Evolutionary conservation across 1,284 basidiomycete genomes (phyloP).

Genomic region (Microbotryum silenes-acaulis): DNA sequence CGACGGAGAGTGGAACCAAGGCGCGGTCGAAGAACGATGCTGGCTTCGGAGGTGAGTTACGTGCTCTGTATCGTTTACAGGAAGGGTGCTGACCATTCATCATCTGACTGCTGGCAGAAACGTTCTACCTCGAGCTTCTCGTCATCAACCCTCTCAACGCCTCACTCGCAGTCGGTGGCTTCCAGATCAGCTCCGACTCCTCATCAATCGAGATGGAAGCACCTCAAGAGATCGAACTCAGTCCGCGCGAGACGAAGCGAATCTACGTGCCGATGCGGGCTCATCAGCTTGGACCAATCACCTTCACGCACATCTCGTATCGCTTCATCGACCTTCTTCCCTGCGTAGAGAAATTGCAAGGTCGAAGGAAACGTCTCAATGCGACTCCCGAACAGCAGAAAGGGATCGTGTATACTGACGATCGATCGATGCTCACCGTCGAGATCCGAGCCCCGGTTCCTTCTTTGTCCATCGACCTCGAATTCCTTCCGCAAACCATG

Average conservation of each 20-base stretch:
- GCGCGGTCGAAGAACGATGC: conserved; percentile 33
- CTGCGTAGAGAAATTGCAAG: conserved; percentile 41
- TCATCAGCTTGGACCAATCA: conserved; percentile 29
- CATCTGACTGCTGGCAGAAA: conserved; percentile 31
- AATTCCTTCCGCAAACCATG: conserved; percentile 32
- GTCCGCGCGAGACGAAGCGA: conserved; percentile 40
- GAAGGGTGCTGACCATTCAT: background rate
- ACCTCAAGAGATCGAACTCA: conserved; percentile 38
- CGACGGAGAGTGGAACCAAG: conserved; percentile 33
- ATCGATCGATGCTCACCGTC: conserved; percentile 40
- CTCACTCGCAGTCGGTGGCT: conserved; percentile 33
- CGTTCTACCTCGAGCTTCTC: conserved; percentile 42
- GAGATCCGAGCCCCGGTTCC: conserved; percentile 39
- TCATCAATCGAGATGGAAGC: conserved; percentile 30
- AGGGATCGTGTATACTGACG: conserved; percentile 42
- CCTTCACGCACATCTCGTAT: conserved; percentile 40
- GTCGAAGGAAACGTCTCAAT: conserved; percentile 42
- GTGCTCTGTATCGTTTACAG: background rate
- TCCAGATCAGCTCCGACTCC: conserved; percentile 21
- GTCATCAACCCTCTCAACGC: conserved; percentile 45
- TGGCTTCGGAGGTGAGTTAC: conserved; percentile 37
- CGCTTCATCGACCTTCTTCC: conserved; percentile 44
- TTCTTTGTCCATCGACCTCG: conserved; percentile 34
- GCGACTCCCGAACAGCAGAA: conserved; percentile 43
- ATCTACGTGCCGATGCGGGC: conserved; percentile 38